Conservation (phyloP, 768 basidiomycete genomes). For the Gloeopeniophorella convolvens region DNA sequence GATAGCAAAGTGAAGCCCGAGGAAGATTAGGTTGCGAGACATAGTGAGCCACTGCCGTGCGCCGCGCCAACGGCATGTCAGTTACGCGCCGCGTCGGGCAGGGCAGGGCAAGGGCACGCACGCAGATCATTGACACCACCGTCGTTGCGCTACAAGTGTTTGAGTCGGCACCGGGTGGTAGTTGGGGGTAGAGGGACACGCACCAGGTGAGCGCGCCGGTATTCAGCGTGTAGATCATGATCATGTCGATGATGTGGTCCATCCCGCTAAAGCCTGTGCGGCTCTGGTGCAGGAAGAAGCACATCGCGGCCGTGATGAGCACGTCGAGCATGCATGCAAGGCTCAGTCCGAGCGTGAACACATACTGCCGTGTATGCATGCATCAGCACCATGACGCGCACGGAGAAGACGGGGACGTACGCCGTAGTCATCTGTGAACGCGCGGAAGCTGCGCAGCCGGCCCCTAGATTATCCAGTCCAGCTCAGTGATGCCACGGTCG, state of each 20-base stretch:
- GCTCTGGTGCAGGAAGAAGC: constrained; percentile 14
- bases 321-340: constrained; percentile 7
- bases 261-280: constrained; percentile 15
- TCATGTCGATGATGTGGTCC: constrained; percentile 12
- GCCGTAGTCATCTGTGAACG: constrained; percentile 1
- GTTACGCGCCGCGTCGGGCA: too few species aligned
- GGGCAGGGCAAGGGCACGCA: neutral
- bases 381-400: too few species aligned
- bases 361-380: too few species aligned
- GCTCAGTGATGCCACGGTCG: too few species aligned
- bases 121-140: constrained; percentile 2
- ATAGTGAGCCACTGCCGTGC: constrained; percentile 10
- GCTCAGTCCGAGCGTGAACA: constrained; percentile 16
- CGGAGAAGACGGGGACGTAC: neutral
- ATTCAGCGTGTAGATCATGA: constrained; percentile 17
- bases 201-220: constrained; percentile 14
- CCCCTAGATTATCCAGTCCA: neutral
- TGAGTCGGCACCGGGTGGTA: neutral
- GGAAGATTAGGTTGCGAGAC: constrained; percentile 14
- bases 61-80: too few species aligned
- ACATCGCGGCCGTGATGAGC: neutral
- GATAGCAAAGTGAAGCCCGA: constrained; percentile 16
- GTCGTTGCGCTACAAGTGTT: constrained; percentile 2
- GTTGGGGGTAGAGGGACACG: neutral
- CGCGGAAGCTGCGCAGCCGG: neutral